phyloP scores from a whole-genome alignment of 257 asterid species.

The Capsicum chinense region DNA sequence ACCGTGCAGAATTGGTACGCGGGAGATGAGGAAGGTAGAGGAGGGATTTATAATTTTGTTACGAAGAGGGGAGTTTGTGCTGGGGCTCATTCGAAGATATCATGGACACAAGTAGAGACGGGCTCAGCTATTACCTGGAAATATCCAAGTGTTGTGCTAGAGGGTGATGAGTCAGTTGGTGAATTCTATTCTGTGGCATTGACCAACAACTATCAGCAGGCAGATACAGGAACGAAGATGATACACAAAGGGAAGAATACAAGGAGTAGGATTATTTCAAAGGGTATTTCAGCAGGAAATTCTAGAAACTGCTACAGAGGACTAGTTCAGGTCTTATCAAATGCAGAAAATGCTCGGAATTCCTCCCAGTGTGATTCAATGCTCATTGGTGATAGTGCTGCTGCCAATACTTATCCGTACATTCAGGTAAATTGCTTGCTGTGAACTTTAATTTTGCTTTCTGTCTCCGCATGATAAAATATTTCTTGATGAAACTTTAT shows the following conservation, averaged over 20 bases:
- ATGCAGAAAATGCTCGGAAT: slow-evolving; percentile 75
- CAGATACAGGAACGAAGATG: slow-evolving; percentile 98
- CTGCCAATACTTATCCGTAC: slow-evolving; percentile 93
- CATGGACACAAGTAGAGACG: slow-evolving; percentile 99
- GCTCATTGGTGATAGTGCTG: slow-evolving; percentile 91
- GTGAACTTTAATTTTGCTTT: slow-evolving; percentile 28
- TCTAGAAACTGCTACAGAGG: slow-evolving; percentile 93
- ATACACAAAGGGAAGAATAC: slow-evolving; percentile 96
- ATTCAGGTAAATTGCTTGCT: slow-evolving; percentile 66
- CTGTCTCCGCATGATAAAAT: slow-evolving; percentile 22
- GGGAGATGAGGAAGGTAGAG: slow-evolving; percentile 85
- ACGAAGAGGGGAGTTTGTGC: slow-evolving; percentile 94
- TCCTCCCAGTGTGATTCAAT: slow-evolving; percentile 96
- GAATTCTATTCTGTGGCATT: slow-evolving; percentile 95
- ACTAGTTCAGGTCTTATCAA: slow-evolving; percentile 85
- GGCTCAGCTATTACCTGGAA: slow-evolving; percentile 99
- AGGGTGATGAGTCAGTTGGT: slow-evolving; percentile 94
- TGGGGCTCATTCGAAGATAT: slow-evolving; percentile 74
- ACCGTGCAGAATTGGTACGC: slow-evolving; percentile 99
- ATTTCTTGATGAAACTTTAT: not conserved
- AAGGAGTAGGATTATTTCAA: slow-evolving; percentile 88
- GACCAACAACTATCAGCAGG: slow-evolving; percentile 94
- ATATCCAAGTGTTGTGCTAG: slow-evolving; percentile 90
- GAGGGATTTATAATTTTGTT: slow-evolving; percentile 89
- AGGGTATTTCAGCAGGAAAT: slow-evolving; percentile 91